These are phyloP conservation scores for Ophiocordyceps sinensis DNA, from an alignment of 2,329 filamentous ascomycete species.

Conservation along the genomic window DNA sequence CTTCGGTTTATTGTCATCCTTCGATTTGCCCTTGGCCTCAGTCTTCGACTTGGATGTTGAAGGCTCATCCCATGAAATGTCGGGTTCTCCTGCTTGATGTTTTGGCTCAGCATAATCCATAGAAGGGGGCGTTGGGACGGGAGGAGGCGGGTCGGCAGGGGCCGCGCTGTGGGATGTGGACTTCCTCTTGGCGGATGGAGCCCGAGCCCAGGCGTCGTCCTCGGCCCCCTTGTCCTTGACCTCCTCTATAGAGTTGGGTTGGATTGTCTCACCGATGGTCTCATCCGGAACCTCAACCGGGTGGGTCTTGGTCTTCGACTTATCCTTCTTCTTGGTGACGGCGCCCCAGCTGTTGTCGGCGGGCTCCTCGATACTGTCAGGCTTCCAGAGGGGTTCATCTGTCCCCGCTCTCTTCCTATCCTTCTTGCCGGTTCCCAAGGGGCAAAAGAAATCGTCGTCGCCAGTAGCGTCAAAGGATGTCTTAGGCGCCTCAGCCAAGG, in stretches of 20 bases:
- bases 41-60: slow-evolving; percentile 18
- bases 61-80: slow-evolving; percentile 21
- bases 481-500: slow-evolving; percentile 11
- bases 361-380: slow-evolving; percentile 28
- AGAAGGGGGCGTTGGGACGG: slow-evolving; percentile 31
- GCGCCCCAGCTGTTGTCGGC: slow-evolving; percentile 24
- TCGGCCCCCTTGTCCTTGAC: slow-evolving; percentile 27
- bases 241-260: slow-evolving; percentile 31
- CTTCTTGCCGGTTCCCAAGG: slow-evolving; percentile 42
- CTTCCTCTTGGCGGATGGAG: slow-evolving; percentile 23
- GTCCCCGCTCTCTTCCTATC: slow-evolving; percentile 22
- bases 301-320: slow-evolving; percentile 33
- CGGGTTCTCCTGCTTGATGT: slow-evolving; percentile 18
- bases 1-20: slow-evolving; percentile 17
- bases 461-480: slow-evolving; percentile 17
- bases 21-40: slow-evolving; percentile 26
- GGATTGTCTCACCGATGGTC: slow-evolving; percentile 29
- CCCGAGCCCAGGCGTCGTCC: slow-evolving; percentile 28
- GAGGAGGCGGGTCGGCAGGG: slow-evolving; percentile 28
- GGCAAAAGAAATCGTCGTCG: slow-evolving; percentile 39
- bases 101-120: slow-evolving; percentile 28
- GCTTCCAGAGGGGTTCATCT: slow-evolving; percentile 19
- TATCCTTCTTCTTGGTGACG: slow-evolving; percentile 31
- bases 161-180: slow-evolving; percentile 24
- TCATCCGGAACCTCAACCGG: slow-evolving; percentile 31